Base-by-base conservation (phyloP, 139 green algal species). In the Volvox reticuliferus region DNA sequence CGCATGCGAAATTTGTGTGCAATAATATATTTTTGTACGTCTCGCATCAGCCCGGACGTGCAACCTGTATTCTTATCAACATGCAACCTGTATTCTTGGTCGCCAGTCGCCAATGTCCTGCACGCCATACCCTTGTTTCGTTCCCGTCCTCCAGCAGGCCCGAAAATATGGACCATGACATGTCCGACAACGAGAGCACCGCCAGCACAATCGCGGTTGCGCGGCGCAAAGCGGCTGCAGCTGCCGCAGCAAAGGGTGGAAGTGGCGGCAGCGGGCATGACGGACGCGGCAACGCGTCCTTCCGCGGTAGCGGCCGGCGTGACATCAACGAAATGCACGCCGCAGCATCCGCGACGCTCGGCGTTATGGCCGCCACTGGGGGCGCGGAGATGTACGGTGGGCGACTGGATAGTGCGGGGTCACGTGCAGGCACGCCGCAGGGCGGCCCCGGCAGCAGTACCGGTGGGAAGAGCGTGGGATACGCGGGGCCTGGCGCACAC, bases 281-380 rank as follows among this genome's bases (percentile, higher is more conserved):
- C 83, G 44, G 44, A 12, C 61, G 61, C 69, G 85, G 71, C 55
- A 90, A 90, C 86, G 24, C 86, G 2, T 84, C 88, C 82, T 50
- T 96, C 83, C 91, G 94, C 1, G 93, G 92, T 77, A 94, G 94
- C 75, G 94, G 94, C 33, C 86, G 93, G 17, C 86, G 94, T 5
- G 94, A 96, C 76, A 93, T 96, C 28, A 86, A 93, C 26, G 94
- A 96, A 71, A 93, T 96, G 94, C 91, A 95, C 55, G 87, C 85
- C 19, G 90, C 91, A 44, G 94, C 92, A 61, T 83, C 78, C 20
- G 93, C 93, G 0, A 69, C 86, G 19, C 61, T 88, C 24, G 44
- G 26, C 12, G 86, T 61, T 26, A 79, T 73, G 77, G 55, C 65
- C 65, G 65, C 65, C 65, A 28, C 65, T 28, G 65, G 21, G 21